Conservation (phyloP, 257 asterid species). For the Salvia hispanica region DNA sequence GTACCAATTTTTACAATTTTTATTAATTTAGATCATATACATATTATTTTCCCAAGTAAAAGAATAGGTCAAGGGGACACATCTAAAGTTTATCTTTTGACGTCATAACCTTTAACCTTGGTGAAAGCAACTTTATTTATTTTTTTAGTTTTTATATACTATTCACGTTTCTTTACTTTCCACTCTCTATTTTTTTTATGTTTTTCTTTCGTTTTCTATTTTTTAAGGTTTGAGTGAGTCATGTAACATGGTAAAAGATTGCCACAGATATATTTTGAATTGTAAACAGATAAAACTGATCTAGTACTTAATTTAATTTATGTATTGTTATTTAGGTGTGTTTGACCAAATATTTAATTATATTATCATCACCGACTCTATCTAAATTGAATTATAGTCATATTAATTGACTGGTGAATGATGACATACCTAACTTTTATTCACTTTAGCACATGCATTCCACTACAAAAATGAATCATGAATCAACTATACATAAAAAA, state of each 20-base stretch:
- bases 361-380: too few species aligned
- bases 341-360: not conserved
- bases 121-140: not conserved
- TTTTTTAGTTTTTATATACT: too few species aligned
- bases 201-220: too few species aligned
- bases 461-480: too few species aligned
- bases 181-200: not conserved
- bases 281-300: not conserved
- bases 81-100: constrained; percentile 6
- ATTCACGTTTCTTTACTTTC: not conserved
- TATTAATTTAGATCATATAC: too few species aligned
- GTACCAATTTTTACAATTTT: too few species aligned
- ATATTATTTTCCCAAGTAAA: too few species aligned
- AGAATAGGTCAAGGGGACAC: constrained; percentile 12
- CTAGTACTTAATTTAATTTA: not conserved
- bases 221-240: too few species aligned
- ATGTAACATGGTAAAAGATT: not conserved
- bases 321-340: not conserved
- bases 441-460: too few species aligned
- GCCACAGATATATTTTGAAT: not conserved
- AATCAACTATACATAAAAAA: too few species aligned
- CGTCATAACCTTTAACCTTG: not conserved
- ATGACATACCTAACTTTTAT: not conserved
- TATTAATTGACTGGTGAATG: not conserved
- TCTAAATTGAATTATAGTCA: not conserved